phyloP scores from a whole-genome alignment of 73 alveolate species.

The Diophrys appendiculata region DNA sequence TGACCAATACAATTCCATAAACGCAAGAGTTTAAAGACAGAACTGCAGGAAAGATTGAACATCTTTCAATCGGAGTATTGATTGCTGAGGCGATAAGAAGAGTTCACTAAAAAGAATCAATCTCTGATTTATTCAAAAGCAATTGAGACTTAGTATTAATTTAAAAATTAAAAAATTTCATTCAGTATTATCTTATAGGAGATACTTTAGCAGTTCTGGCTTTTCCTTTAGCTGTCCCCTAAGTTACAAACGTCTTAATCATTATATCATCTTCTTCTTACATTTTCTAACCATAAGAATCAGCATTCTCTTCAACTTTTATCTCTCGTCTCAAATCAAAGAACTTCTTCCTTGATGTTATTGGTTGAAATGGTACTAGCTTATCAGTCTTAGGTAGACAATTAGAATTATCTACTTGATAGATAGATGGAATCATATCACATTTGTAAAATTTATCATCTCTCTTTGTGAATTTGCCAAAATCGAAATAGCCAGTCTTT shows the following conservation, averaged over 20 bases:
- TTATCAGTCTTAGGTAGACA: background rate
- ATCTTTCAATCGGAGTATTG: conserved; percentile 61
- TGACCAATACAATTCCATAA: conserved; percentile 85
- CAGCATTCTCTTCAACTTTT: background rate
- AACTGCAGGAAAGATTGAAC: conserved; percentile 52
- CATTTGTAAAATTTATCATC: background rate
- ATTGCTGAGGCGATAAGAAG: conserved; percentile 88
- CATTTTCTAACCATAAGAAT: background rate
- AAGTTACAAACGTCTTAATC: no score
- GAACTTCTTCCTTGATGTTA: background rate
- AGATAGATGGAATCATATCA: background rate
- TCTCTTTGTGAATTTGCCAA: background rate
- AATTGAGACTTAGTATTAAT: no score
- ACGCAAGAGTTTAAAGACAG: conserved; percentile 25
- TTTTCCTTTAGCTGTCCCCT: no score
- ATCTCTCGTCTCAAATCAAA: background rate
- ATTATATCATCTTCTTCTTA: background rate
- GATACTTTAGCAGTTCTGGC: no score
- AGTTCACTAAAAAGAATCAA: conserved; percentile 68
- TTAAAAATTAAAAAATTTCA: no score
- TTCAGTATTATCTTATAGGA: no score
- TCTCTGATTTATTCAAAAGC: conserved; percentile 61
- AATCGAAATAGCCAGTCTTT: background rate
- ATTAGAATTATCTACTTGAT: background rate
- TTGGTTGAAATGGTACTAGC: background rate